phyloP scores from a whole-genome alignment of 768 basidiomycete species.

The Tricholoma sp. region DNA sequence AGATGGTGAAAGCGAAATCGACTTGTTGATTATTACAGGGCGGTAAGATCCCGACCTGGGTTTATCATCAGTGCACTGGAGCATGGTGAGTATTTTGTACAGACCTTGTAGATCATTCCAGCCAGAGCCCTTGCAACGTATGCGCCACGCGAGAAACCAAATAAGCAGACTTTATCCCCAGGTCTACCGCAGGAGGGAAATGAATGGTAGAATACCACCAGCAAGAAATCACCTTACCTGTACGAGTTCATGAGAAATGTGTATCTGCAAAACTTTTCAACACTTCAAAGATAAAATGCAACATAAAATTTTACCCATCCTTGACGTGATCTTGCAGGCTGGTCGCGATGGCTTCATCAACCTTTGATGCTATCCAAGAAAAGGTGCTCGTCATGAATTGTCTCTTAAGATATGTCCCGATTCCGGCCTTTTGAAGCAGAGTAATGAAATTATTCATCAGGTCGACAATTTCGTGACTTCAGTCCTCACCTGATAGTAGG shows the following conservation, averaged over 20 bases:
- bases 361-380: slow-evolving; percentile 9
- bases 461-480: neutral
- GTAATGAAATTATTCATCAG: neutral
- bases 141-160: slow-evolving; percentile 26
- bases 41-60: slow-evolving; percentile 25
- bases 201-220: neutral
- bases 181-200: slow-evolving; percentile 7
- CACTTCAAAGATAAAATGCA: neutral
- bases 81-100: neutral
- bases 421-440: slow-evolving; percentile 14
- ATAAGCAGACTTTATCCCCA: slow-evolving; percentile 25
- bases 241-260: slow-evolving; percentile 20
- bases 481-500: slow-evolving; percentile 16
- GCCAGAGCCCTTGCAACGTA: slow-evolving; percentile 22
- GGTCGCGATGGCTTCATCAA: slow-evolving; percentile 20
- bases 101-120: slow-evolving; percentile 29
- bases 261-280: slow-evolving; percentile 9
- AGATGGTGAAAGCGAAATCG: slow-evolving; percentile 30
- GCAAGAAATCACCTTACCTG: slow-evolving; percentile 6
- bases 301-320: slow-evolving; percentile 18
- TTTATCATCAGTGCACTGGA: neutral
- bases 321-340: slow-evolving; percentile 25
- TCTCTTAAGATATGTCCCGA: slow-evolving; percentile 20
- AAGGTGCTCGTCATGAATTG: slow-evolving; percentile 15
- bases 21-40: slow-evolving; percentile 26